Base-by-base conservation (phyloP, 495 filamentous ascomycete genomes). In the Penicillium silybi region DNA sequence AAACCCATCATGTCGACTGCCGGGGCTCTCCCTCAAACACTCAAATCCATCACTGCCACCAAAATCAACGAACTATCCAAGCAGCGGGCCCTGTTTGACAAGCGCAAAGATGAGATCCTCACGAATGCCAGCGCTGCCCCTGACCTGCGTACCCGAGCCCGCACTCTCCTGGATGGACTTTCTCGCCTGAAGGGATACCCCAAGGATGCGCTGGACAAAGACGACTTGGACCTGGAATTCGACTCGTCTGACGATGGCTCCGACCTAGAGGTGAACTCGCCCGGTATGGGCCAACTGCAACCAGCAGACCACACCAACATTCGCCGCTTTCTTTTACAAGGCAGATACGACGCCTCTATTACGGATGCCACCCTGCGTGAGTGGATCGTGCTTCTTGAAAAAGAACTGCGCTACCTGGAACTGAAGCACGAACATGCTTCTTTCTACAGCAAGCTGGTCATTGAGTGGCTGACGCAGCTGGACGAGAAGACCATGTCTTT, bases 51-150 rank as follows among this genome's bases (percentile, higher is more conserved):
- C 66, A 88, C 84, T 18, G 68, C 68, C 25, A 84, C 80, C 40
- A 88, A 88, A 59, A 77, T 87, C 44, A 71, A 65, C 17, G 82
- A 85, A 50, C 72, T 87, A 6, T 78, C 77, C 16, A 84, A 84
- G 52, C 77, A 84, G 53, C 80, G 80, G 22, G 58, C 56, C 2
- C 58, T 76, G 18, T 88, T 82, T 51, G 72, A 81, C 22, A 62
- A 59, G 38, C 69, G 53, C 45, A 70, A 66, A 50, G 43, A 58
- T 4, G 64, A 66, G 13, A 69, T 77, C 2, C 40, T 70, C 13
- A 48, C 52, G n/a, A 52, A 58, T 25, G 64, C 67, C n/a, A 48
- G 51, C 3, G 47, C 55, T 4, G 62, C 68, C 0, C 38, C 59
- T 0, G 63, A 68, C 39, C 54, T 70, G 3, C 64, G 59, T 22